A percentile compares a stretch with the other conserved stretches of the same genome.
Evolutionary conservation across 208 protist species (phyloP).

Genomic region (Strigomonas galati): DNA sequence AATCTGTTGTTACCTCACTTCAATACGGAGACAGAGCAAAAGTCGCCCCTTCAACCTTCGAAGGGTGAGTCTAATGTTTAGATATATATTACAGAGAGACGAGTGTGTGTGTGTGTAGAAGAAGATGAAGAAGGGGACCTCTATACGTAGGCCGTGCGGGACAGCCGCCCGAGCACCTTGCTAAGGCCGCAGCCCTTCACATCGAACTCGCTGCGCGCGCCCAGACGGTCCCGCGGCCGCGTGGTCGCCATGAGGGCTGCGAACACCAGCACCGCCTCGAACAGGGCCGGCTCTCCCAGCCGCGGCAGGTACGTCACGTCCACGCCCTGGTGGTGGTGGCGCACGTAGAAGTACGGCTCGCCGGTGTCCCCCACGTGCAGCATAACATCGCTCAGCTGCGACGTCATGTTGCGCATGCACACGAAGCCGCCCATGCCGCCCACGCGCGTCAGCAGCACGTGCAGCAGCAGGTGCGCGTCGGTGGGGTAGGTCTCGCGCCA

Average conservation of each 20-base stretch:
- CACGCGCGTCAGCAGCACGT: slow-evolving; percentile 63
- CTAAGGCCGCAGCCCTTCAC: slow-evolving; percentile 30
- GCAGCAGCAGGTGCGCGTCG: slow-evolving; percentile 76
- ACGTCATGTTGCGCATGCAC: slow-evolving; percentile 48
- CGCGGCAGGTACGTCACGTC: slow-evolving; percentile 28
- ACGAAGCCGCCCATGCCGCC: slow-evolving; percentile 58
- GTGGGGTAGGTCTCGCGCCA: slow-evolving; percentile 58
- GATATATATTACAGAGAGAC: background rate
- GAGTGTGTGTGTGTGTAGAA: background rate
- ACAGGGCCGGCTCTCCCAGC: slow-evolving; percentile 54
- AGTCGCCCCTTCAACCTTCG: background rate
- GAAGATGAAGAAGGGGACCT: background rate
- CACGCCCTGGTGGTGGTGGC: slow-evolving; percentile 21
- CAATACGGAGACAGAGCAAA: background rate
- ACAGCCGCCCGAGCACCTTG: slow-evolving; percentile 16
- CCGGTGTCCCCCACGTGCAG: slow-evolving; percentile 73
- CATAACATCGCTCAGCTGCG: slow-evolving; percentile 37
- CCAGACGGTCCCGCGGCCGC: slow-evolving; percentile 55
- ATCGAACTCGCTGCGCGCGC: slow-evolving; percentile 55
- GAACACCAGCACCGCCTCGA: slow-evolving; percentile 70
- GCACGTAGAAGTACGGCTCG: slow-evolving; percentile 83
- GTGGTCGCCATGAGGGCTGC: slow-evolving; percentile 48
- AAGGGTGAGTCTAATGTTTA: background rate
- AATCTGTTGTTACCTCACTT: background rate
- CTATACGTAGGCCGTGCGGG: background rate